Base-by-base conservation (phyloP, 2,329 filamentous ascomycete genomes). In the Thermomyces lanuginosus region DNA sequence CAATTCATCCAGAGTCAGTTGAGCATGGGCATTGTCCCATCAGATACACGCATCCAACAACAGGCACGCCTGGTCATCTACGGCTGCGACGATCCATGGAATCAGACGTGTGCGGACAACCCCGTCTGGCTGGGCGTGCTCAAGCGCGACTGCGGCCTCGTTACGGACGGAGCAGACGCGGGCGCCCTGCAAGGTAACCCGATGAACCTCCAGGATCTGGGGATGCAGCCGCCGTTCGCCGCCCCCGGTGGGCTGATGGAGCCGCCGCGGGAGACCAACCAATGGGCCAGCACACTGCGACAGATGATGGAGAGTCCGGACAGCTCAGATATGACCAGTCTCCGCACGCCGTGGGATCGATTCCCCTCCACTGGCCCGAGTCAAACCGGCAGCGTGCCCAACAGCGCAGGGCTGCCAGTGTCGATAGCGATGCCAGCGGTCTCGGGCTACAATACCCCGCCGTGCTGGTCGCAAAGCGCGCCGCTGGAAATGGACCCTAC, bases 61-160 rank as follows among this genome's bases (percentile, higher is more conserved):
- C 41, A 53, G 31, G 49, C 37, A 23, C 50, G 50, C 20, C 36
- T 33, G 27, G 38, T 51, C 5, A 45, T 54, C 23, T 54, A 53
- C 28, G 46, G 41, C 8, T 39, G 26, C 9, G 41, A 48, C 30
- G 49, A 53, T 17, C 41, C 40, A n/a, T 54, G 49, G 48, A 52
- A 54, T 26, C 49, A 58, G 39, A 61, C 58, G 3, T 55, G 55
- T 29, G 58, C 58, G 5, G 58, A 61, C 35, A 60, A 60, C 26
- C 42, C 51, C n/a, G 40, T 51, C 6, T 61, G 58, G 58, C 42
- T 61, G 7, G 49, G 49, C 29, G 40, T 58, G 14, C 37, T 61
- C 27, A 61, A 61, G 36, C 52, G 51, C 6, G 52, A 59, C 32
- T 42, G 48, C 20, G 57, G 56, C 3, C 36, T 61, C 10, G 31